These are phyloP conservation scores for Saturnispora zaruensis DNA, from an alignment of 805 yeast species.

Conservation along the genomic window DNA sequence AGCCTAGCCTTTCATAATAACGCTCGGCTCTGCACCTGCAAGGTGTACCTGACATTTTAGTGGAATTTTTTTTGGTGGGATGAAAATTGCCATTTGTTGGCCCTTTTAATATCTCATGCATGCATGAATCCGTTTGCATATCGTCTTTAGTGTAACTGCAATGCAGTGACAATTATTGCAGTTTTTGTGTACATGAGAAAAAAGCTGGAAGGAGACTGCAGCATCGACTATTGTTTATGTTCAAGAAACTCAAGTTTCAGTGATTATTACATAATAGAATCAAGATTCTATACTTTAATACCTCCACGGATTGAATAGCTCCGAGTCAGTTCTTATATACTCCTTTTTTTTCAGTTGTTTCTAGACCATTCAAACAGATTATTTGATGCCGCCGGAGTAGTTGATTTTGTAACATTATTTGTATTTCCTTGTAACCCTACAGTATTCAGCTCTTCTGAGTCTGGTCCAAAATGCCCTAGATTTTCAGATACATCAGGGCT, in stretches of 20 bases:
- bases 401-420: not conserved
- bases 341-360: not conserved
- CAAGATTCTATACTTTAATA: not conserved
- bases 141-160: not conserved
- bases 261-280: not conserved
- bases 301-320: not conserved
- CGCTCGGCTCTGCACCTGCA: not conserved
- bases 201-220: not conserved
- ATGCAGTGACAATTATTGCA: not conserved
- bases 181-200: not conserved
- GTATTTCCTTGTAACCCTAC: constrained; percentile 1
- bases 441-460: constrained; percentile 2
- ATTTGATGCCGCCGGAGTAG: not conserved
- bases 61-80: not conserved
- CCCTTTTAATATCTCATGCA: not conserved
- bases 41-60: not conserved
- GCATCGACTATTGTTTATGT: not conserved
- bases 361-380: constrained; percentile 4
- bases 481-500: not conserved
- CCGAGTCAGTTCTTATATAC: not conserved
- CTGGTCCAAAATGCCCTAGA: not conserved
- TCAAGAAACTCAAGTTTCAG: not conserved
- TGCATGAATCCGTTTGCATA: not conserved
- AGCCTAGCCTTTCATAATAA: not conserved
- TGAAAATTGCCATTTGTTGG: not conserved